Evolutionary conservation across 306 rosid species (phyloP).

Genomic region (Acacia crassicarpa): DNA sequence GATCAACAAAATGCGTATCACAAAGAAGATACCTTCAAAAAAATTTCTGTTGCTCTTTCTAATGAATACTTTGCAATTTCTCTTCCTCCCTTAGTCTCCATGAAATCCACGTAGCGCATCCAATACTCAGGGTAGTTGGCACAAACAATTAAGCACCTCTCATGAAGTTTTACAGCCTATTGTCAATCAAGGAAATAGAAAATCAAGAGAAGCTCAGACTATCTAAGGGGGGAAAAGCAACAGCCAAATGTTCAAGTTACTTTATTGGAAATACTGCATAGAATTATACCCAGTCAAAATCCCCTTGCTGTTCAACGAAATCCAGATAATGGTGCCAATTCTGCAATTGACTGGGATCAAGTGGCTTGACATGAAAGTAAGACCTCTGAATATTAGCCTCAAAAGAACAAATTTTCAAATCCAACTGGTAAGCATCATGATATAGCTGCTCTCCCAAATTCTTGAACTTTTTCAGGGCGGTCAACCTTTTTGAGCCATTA

Average conservation of each 20-base stretch:
- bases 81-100: constrained; percentile 94
- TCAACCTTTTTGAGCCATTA: constrained; percentile 46
- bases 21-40: constrained; percentile 60
- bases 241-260: neutral
- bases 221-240: neutral
- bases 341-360: constrained; percentile 67
- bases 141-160: constrained; percentile 90
- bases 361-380: constrained; percentile 73
- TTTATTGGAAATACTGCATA: constrained; percentile 30
- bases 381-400: constrained; percentile 70
- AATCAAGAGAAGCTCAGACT: constrained; percentile 17
- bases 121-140: constrained; percentile 92
- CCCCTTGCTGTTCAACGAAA: constrained; percentile 78
- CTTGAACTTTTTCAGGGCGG: constrained; percentile 62
- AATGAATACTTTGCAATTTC: constrained; percentile 83
- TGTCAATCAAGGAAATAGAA: constrained; percentile 27
- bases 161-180: constrained; percentile 85
- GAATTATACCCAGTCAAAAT: constrained; percentile 85
- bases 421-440: constrained; percentile 59
- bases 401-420: constrained; percentile 52
- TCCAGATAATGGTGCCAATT: constrained; percentile 93
- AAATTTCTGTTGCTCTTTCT: constrained; percentile 76
- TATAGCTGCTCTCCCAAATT: constrained; percentile 63
- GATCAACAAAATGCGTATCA: constrained; percentile 13
- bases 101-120: constrained; percentile 87